Evolutionary conservation across 2,329 filamentous ascomycete species (phyloP).

Genomic region (Colletotrichum sp.): DNA sequence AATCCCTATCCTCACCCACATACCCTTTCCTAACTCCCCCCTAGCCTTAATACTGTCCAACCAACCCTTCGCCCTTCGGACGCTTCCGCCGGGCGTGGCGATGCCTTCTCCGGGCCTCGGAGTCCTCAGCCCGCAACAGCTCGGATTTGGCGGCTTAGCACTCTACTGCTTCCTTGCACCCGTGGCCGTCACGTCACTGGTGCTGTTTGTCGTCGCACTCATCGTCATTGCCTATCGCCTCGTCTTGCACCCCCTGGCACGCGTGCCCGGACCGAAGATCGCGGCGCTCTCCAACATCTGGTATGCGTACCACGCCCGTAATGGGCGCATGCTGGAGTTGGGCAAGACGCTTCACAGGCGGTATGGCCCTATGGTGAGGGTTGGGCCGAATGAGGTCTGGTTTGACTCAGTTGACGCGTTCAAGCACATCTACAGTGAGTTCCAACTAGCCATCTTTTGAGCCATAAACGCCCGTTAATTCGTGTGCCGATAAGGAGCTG

Average conservation of each 20-base stretch:
- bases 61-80: neutral
- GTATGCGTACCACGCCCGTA: constrained; percentile 50
- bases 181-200: neutral
- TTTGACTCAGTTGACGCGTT: constrained; percentile 54
- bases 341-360: constrained; percentile 47
- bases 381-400: constrained; percentile 60
- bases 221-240: constrained; percentile 39
- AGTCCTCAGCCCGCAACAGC: neutral
- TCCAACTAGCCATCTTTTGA: neutral
- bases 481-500: constrained; percentile 39
- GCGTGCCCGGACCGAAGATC: constrained; percentile 49
- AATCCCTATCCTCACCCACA: neutral
- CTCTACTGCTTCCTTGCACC: neutral
- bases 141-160: neutral
- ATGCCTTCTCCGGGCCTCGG: constrained; percentile 10
- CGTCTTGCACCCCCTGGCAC: constrained; percentile 47
- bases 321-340: constrained; percentile 46
- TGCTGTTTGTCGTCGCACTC: neutral
- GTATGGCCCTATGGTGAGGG: constrained; percentile 57
- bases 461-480: neutral
- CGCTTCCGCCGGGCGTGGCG: neutral
- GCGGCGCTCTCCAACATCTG: constrained; percentile 54
- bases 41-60: neutral
- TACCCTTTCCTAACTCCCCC: neutral
- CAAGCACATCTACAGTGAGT: constrained; percentile 51